Percentiles rank a stretch among this genome's conserved stretches.
Conservation (phyloP, 192 early-diverging fungal species). For the Neocallimastix lanati region DNA sequence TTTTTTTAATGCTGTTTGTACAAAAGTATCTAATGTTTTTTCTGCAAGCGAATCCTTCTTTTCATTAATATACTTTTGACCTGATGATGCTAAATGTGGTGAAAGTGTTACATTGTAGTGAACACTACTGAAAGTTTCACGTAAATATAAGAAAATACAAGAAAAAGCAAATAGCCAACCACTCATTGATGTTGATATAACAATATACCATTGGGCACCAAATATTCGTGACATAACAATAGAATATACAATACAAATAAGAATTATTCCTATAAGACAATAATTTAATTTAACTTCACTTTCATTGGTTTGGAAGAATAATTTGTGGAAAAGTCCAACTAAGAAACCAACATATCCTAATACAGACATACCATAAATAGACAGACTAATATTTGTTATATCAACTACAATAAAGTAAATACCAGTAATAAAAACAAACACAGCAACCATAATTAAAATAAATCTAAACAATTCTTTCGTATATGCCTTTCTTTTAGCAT, state of each 20-base stretch:
- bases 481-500: not conserved
- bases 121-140: conserved; percentile 8
- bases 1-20: not conserved
- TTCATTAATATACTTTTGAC: not conserved
- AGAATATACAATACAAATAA: conserved; percentile 4
- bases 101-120: conserved; percentile 8
- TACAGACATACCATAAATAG: not conserved
- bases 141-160: conserved; percentile 3
- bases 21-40: not conserved
- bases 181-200: conserved; percentile 5
- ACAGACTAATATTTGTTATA: not conserved
- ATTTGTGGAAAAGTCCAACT: conserved; percentile 20
- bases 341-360: conserved; percentile 12
- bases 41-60: not conserved
- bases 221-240: conserved; percentile 5
- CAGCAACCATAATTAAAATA: not conserved
- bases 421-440: not conserved
- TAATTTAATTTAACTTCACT: conserved; percentile 8
- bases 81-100: not conserved
- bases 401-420: not conserved
- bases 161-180: conserved; percentile 19
- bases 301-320: conserved; percentile 12
- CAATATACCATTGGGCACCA: not conserved
- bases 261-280: conserved; percentile 1
- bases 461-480: not conserved